Evolutionary conservation across 2,329 filamentous ascomycete genomes (phyloP), one percentile per base, ranked within the genome.

Genomic region (Claviceps sorghi): DNA sequence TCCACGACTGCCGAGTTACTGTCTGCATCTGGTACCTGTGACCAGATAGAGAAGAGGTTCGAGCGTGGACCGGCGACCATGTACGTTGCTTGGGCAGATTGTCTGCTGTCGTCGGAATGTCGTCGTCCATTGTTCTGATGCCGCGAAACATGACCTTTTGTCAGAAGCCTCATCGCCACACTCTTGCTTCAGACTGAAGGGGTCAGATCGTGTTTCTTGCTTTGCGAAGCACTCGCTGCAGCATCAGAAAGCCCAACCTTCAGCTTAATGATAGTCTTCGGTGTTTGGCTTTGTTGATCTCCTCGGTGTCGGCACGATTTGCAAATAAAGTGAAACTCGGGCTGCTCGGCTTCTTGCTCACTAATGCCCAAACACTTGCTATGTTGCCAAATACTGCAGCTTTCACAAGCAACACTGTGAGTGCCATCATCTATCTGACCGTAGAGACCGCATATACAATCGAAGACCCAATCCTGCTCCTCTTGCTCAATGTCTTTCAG

Each of bases 311-410:
- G 81, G 71, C 93, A 98, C 48, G 84, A 81, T 36, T 72, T 72
- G 69, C 91, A 97, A 57, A 95, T 68, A 62, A 95, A 95, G 55
- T 87, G 82, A 61, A 97, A 97, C 58, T 94, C 86, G 1, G 88
- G 81, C 47, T 82, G 76, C 57, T 95, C 91, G 0, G 89, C 90
- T 56, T 90, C 85, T 54, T 77, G 72, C 60, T 94, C 79, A 46
- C 79, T 78, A 57, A 97, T 86, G 42, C 83, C 84, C 54, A 95
- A 78, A 63, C 93, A 98, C 61, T 86, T 88, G 73, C 89, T 95
- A 64, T 98, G 93, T 65, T 97, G 91, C 93, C 93, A 98, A 48
- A 95, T 84, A 63, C 84, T 94, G 72, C 93, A 98, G 58, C 77
- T 83, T 64, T 98, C 93, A 68, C 93, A 98, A 30, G 90, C 86